Evolutionary conservation across 306 rosid species (phyloP).

Genomic region (Castanea crenata): DNA sequence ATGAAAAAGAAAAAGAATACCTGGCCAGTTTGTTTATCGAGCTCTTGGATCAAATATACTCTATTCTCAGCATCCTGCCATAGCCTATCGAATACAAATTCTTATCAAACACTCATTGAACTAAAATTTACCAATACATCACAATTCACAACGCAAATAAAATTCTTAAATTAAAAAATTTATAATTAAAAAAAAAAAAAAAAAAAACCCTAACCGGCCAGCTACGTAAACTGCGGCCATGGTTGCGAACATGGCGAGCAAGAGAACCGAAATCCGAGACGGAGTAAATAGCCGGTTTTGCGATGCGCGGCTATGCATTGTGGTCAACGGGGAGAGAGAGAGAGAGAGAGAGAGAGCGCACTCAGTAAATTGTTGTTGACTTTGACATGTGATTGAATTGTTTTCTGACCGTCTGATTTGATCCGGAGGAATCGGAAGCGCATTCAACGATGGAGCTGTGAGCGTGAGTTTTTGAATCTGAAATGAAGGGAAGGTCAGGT

Average conservation of each 20-base stretch:
- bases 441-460: neutral
- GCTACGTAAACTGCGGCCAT: constrained; percentile 74
- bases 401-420: constrained; percentile 31
- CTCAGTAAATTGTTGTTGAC: constrained; percentile 27
- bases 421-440: constrained; percentile 17
- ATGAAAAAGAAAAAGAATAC: constrained; percentile 26
- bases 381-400: neutral
- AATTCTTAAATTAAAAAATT: neutral
- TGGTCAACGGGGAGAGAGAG: neutral
- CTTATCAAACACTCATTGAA: neutral
- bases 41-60: constrained; percentile 48
- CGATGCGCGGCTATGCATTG: constrained; percentile 61
- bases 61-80: constrained; percentile 73
- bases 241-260: constrained; percentile 54
- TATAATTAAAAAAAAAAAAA: neutral
- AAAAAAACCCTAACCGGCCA: constrained; percentile 48
- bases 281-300: constrained; percentile 54
- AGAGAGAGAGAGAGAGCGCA: neutral
- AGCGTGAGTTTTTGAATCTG: neutral
- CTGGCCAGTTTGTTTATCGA: constrained; percentile 44
- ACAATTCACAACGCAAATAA: neutral
- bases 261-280: constrained; percentile 46
- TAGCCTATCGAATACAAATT: constrained; percentile 31
- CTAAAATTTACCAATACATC: neutral
- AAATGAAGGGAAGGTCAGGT: neutral